These are phyloP conservation scores for Alternaria brassicicola DNA, from an alignment of 2,329 filamentous ascomycete genomes.

Conservation along the genomic window DNA sequence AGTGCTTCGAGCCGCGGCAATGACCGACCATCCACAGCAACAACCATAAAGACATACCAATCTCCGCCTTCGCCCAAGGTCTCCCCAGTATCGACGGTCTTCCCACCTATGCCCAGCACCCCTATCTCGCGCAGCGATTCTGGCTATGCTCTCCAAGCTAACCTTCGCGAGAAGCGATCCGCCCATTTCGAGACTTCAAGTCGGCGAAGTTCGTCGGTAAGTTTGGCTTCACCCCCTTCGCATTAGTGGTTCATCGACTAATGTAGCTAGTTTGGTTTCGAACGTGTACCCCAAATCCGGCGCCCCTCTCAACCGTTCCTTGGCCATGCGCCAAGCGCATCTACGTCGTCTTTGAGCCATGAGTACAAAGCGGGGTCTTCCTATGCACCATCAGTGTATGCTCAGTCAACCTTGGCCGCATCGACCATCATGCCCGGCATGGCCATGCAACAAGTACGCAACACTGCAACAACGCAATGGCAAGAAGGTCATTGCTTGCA, in stretches of 20 bases:
- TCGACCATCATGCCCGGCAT: constrained; percentile 88
- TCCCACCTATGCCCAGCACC: constrained; percentile 76
- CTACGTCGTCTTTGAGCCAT: constrained; percentile 67
- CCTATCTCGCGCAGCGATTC: constrained; percentile 90
- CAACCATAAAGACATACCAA: constrained; percentile 46
- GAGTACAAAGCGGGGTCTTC: constrained; percentile 57
- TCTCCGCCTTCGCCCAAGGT: constrained; percentile 65
- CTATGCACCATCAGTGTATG: constrained; percentile 84
- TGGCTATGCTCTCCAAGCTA: constrained; percentile 83
- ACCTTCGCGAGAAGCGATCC: constrained; percentile 90
- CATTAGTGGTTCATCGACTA: constrained; percentile 31
- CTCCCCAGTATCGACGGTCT: constrained; percentile 79
- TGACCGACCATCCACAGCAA: constrained; percentile 70
- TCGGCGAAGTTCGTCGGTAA: constrained; percentile 83
- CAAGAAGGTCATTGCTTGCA: constrained; percentile 84
- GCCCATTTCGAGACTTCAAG: constrained; percentile 84
- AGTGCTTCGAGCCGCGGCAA: constrained; percentile 66
- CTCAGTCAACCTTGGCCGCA: constrained; percentile 82
- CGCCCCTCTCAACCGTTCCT: constrained; percentile 72
- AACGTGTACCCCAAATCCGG: constrained; percentile 69
- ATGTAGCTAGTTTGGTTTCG: constrained; percentile 69
- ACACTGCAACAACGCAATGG: constrained; percentile 81
- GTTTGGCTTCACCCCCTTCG: constrained; percentile 22
- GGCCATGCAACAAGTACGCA: constrained; percentile 76
- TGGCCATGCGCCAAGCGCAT: constrained; percentile 65